Evolutionary conservation across 495 filamentous ascomycete genomes (phyloP).

Genomic region (Apodospora peruviana): DNA sequence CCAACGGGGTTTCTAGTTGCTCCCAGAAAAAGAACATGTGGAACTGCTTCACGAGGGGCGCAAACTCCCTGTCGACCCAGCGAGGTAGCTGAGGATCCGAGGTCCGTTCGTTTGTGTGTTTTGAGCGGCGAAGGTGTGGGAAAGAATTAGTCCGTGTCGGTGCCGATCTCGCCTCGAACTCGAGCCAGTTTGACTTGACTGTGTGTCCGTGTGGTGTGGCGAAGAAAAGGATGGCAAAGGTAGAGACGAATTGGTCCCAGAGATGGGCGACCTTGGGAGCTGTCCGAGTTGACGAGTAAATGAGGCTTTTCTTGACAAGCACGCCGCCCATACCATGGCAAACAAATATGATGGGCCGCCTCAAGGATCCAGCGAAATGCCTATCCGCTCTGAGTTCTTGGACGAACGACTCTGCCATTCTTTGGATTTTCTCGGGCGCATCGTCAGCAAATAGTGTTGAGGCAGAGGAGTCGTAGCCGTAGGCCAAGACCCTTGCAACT

Average conservation of each 20-base stretch:
- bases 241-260: conserved; percentile 7
- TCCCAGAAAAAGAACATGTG: conserved; percentile 9
- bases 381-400: conserved; percentile 5
- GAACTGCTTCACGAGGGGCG: conserved; percentile 3
- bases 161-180: neutral
- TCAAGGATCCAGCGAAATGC: conserved; percentile 1
- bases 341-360: conserved; percentile 2
- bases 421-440: conserved; percentile 3
- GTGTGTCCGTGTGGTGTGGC: conserved; percentile 5
- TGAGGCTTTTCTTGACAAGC: conserved; percentile 6
- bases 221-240: conserved; percentile 9
- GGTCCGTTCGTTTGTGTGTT: neutral
- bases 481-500: conserved; percentile 2
- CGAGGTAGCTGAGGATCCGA: neutral
- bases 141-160: neutral
- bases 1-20: neutral
- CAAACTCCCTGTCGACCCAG: neutral
- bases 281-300: conserved; percentile 5
- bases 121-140: neutral
- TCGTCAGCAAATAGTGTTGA: conserved; percentile 3
- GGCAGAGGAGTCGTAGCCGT: conserved; percentile 5
- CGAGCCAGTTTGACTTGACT: conserved; percentile 2
- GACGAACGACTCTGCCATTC: conserved; percentile 4
- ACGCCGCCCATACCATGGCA: conserved; percentile 7
- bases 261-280: conserved; percentile 6